These are phyloP conservation scores for Tolypocladium endophyticum DNA, from an alignment of 2,329 filamentous ascomycete genomes.

Conservation along the genomic window DNA sequence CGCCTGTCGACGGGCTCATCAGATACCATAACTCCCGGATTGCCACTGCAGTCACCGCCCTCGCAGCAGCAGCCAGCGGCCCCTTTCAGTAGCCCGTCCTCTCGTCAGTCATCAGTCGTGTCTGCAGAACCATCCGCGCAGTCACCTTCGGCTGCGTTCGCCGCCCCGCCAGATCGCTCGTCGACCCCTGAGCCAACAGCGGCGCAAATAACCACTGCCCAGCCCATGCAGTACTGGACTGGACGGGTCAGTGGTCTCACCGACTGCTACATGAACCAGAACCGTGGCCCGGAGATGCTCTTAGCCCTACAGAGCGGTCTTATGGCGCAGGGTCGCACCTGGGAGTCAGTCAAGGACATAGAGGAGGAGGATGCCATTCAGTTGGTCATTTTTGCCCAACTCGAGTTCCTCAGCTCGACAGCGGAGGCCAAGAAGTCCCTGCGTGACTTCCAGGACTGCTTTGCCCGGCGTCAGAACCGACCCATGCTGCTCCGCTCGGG, in stretches of 20 bases:
- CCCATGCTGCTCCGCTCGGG: constrained; percentile 29
- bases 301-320: constrained; percentile 40
- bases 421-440: constrained; percentile 36
- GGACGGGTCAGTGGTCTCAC: constrained; percentile 39
- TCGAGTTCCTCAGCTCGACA: constrained; percentile 36
- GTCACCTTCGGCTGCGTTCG: constrained; percentile 2
- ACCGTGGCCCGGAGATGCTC: background rate
- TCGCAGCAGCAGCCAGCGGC: background rate
- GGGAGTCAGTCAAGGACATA: constrained; percentile 2
- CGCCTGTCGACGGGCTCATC: background rate
- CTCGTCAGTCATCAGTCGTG: background rate
- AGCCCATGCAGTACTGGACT: constrained; percentile 46
- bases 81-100: too few relatives aligned
- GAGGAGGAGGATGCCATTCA: constrained; percentile 28
- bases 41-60: background rate
- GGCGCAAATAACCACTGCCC: constrained; percentile 26
- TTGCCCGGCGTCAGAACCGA: constrained; percentile 29
- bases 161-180: constrained; percentile 1
- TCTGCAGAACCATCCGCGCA: background rate
- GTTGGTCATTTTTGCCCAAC: constrained; percentile 32
- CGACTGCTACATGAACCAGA: background rate
- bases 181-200: constrained; percentile 11
- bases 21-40: background rate
- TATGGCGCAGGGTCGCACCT: constrained; percentile 14
- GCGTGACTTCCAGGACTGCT: constrained; percentile 36